Conservation (phyloP, 2,329 filamentous ascomycete genomes). For the Colletotrichum plurivorum region DNA sequence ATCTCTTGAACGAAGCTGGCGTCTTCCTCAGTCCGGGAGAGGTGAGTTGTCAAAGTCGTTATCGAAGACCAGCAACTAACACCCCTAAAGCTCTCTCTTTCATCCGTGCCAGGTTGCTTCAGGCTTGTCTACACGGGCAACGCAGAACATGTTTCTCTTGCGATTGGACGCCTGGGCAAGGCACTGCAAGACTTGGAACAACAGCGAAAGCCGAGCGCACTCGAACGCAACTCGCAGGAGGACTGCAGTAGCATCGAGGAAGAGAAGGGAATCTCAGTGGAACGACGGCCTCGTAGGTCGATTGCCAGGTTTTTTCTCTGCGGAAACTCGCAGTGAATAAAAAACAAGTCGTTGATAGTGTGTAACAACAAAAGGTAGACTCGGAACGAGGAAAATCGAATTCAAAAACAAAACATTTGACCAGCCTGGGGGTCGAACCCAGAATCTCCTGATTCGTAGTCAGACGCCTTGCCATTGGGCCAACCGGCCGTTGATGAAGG, state of each 20-base stretch:
- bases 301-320: not conserved
- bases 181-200: not conserved
- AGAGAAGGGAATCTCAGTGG: no score
- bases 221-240: not conserved
- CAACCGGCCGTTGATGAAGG: slow-evolving; percentile 12
- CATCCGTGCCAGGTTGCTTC: slow-evolving; percentile 12
- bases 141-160: not conserved
- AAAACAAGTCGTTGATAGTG: no score
- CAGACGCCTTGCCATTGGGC: slow-evolving; percentile 25
- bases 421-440: slow-evolving; percentile 41
- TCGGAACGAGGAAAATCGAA: no score
- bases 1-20: slow-evolving; percentile 5
- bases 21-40: slow-evolving; percentile 23
- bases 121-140: slow-evolving; percentile 8
- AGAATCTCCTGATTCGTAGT: slow-evolving; percentile 38
- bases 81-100: not conserved
- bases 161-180: not conserved
- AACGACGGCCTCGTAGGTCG: not conserved
- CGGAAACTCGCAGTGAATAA: not conserved
- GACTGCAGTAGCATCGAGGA: not conserved
- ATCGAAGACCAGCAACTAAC: not conserved
- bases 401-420: no score
- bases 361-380: no score
- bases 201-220: no score
- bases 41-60: not conserved